Percentiles rank a stretch among this genome's conserved stretches.
phyloP scores from a whole-genome alignment of 169 alveolate species.

The Eimeria falciformis region DNA sequence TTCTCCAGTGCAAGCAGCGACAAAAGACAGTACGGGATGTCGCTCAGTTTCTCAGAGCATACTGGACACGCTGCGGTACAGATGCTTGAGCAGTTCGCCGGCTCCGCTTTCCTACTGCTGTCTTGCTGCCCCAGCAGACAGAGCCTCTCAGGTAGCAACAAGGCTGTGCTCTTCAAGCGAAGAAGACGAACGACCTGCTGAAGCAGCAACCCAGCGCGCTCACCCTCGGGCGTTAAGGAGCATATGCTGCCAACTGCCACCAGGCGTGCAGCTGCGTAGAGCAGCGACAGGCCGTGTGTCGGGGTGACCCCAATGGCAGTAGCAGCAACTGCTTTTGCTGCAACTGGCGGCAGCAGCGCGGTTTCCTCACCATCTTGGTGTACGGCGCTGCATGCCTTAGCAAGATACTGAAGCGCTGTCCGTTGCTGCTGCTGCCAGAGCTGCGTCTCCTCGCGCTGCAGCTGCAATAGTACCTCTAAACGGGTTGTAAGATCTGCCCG shows the following conservation, averaged over 20 bases:
- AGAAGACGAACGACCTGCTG: constrained; percentile 2
- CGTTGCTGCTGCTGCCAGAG: constrained; percentile 9
- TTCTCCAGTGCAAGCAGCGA: constrained; percentile 15
- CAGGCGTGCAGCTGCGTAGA: constrained; percentile 40
- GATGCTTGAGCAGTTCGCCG: constrained; percentile 30
- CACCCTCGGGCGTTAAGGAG: not conserved
- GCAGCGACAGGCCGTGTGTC: not conserved
- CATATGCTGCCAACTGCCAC: not conserved
- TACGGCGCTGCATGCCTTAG: constrained; percentile 53
- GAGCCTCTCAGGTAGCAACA: constrained; percentile 51
- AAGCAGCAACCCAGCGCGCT: not conserved
- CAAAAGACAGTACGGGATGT: constrained; percentile 2
- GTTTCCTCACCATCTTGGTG: not conserved
- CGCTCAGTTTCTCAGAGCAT: no score
- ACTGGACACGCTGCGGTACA: constrained; percentile 29
- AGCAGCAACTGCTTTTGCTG: constrained; percentile 52
- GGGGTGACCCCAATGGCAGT: not conserved
- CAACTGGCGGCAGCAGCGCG: constrained; percentile 25
- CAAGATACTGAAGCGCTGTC: constrained; percentile 25
- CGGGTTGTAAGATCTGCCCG: not conserved
- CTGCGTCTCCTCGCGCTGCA: constrained; percentile 22
- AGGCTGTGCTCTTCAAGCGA: constrained; percentile 13
- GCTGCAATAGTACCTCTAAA: constrained; percentile 15
- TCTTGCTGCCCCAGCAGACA: not conserved
- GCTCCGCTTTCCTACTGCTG: not conserved